Base-by-base conservation (phyloP, 2,329 filamentous ascomycete species). In the Dissoconium aciculare region DNA sequence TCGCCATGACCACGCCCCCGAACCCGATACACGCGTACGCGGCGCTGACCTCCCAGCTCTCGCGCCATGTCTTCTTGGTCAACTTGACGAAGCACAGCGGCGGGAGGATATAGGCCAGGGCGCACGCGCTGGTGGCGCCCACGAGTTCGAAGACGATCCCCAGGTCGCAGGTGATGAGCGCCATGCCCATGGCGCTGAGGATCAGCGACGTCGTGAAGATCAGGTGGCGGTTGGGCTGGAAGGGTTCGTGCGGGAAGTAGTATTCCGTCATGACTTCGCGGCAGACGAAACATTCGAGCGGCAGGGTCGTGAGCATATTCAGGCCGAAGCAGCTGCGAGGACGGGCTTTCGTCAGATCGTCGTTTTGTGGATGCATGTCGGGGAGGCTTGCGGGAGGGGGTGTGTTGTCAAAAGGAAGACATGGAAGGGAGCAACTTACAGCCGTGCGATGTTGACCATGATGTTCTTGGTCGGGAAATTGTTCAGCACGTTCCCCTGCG, bases 251-350 rank as follows among this genome's bases (percentile, higher is more conserved):
- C 2, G 71, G 67, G 42, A 74, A 78, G 54, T 69, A 78, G 51
- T 92, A 94, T 40, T 82, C 84, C 44, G 82, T 71, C 81, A 94
- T 92, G 40, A 94, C 85, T 57, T 94, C 89, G 49, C 89, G 74
- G 57, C 89, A 98, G 32, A 98, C 89, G 55, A 98, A 98, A 11
- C 84, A 85, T 63, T 98, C 89, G 37, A 98, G 75, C 0, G 89
- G 89, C 19, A 98, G 65, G 2, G 89, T 95, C 10, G 89, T 94
- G 47, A 98, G 73, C 89, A 98, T 98, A 65, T 98, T 98, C 43
- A 98, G 69, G 2, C 89, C 89, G 52, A 98, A 95, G 59, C 83
- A 94, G 30, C 64, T 67, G 23, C 15, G 24, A 27, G 5, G n/a
- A n/a, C n/a, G n/a, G n/a, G n/a, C n/a, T n/a, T n/a, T n/a, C n/a